Percentiles rank a stretch among this genome's conserved stretches.
Conservation (phyloP, 2,329 filamentous ascomycete species). For the Mycocentrospora acerina region DNA sequence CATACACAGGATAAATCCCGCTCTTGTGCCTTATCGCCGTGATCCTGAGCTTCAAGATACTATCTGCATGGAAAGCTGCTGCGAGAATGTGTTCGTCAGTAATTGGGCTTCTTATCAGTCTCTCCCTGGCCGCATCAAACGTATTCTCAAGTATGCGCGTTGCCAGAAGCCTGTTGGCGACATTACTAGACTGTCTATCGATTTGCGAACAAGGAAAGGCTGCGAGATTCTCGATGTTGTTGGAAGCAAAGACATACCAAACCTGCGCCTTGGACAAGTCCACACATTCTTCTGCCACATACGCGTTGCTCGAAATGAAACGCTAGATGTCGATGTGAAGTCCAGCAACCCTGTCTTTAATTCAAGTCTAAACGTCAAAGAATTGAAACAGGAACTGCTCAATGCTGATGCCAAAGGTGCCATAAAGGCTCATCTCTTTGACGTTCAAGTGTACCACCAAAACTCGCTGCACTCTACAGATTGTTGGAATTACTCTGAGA, state of each 20-base stretch:
- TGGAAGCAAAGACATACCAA: conserved; percentile 18
- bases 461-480: conserved; percentile 18
- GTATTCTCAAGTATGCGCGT: conserved; percentile 29
- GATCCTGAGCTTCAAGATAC: conserved; percentile 10
- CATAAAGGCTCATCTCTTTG: conserved; percentile 24
- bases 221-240: conserved; percentile 24
- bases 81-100: conserved; percentile 26
- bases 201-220: conserved; percentile 23
- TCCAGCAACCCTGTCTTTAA: conserved; percentile 25
- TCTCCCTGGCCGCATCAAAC: conserved; percentile 20
- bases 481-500: conserved; percentile 29
- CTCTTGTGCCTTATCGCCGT: conserved; percentile 22
- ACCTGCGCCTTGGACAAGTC: conserved; percentile 29
- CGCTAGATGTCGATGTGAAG: conserved; percentile 14
- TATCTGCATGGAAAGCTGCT: conserved; percentile 23
- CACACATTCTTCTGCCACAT: conserved; percentile 26
- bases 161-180: conserved; percentile 22
- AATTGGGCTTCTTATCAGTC: conserved; percentile 30
- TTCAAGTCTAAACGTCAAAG: conserved; percentile 21
- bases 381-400: conserved; percentile 22
- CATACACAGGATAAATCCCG: conserved; percentile 33
- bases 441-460: conserved; percentile 26
- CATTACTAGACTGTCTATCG: conserved; percentile 22
- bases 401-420: conserved; percentile 18
- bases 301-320: conserved; percentile 18